Evolutionary conservation across 148 eudicot species (phyloP), one percentile per base, ranked within the genome.

Genomic region (Diospyros kaki): DNA sequence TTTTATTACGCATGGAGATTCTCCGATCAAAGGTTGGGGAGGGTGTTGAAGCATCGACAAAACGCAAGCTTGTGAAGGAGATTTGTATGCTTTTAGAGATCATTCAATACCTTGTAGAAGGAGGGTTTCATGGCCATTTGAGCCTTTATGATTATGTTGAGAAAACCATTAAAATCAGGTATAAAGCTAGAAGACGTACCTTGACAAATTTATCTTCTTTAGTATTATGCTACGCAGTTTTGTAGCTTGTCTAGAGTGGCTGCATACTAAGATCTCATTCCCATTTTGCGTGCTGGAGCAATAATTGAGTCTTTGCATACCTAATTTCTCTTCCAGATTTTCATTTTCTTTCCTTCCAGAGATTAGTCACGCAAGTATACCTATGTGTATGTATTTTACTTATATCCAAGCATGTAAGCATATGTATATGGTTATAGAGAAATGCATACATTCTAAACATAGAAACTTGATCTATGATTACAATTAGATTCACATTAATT

Each of bases 1-100:
- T 94, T 83, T 86, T 92, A 54, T 87, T 94, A 79, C 90, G 98
- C 61, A 86, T 94, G 91, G 98, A 94, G 81, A 92, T 94, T 77
- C 89, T 90, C 55, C 81, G 86, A 68, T 92, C 96, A 69, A 83
- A 86, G 52, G 69, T 84, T 76, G 79, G 79, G 28, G 82, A 15
- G 51, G 83, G 74, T 17, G 83, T 94, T 38, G 78, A 84, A 67
- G 87, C 83, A 73, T 75, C 86, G 41, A 73, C 78, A 56, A 92
- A 86, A 83, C 83, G 83, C 76, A 92, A 87, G 77, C 77, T 94
- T 75, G 82, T 89, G 78, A 94, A 90, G 84, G 96, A 94, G 64
- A 87, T 92, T 48, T 92, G 97, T 83, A 83, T 84, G 44, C 77
- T 92, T 71, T 78, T 92, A 76, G 98, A 94, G 77, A 83, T 87